These are phyloP conservation scores for Malassezia sp. DNA, from an alignment of 1,284 basidiomycete species.

Conservation along the genomic window DNA sequence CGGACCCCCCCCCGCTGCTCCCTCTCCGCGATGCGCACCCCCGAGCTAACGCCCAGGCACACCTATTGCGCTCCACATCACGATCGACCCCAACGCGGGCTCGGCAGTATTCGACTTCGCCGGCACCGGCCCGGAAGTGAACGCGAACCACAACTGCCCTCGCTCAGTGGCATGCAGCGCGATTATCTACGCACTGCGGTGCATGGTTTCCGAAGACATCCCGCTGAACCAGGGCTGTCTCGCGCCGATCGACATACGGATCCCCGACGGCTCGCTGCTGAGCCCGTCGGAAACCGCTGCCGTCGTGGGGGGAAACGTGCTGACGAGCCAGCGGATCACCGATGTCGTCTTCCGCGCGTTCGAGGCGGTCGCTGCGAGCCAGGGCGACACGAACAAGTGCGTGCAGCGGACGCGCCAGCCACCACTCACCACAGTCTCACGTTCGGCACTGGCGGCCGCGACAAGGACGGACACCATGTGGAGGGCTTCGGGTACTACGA, in stretches of 20 bases:
- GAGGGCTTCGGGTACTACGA: conserved; percentile 91
- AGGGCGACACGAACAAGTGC: conserved; percentile 81
- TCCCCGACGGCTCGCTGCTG: conserved; percentile 68
- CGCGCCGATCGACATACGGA: conserved; percentile 57
- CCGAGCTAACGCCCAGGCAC: too few species aligned
- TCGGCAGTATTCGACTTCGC: conserved; percentile 79
- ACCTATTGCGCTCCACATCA: conserved; percentile 66
- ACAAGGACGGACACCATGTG: conserved; percentile 61
- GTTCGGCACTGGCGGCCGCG: conserved; percentile 77
- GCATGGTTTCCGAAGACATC: conserved; percentile 83
- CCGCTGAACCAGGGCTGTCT: conserved; percentile 88
- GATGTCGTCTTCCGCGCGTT: conserved; percentile 91
- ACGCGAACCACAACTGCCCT: conserved; percentile 72
- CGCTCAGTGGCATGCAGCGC: conserved; percentile 71
- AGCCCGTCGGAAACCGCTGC: conserved; percentile 67
- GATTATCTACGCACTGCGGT: conserved; percentile 82
- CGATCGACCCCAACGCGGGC: conserved; percentile 65
- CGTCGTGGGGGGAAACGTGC: conserved; percentile 83
- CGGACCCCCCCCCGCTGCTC: too few species aligned
- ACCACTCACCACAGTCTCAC: too few species aligned
- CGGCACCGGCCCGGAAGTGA: conserved; percentile 69
- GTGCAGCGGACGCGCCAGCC: too few species aligned
- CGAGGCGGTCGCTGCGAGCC: conserved; percentile 78
- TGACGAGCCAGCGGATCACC: conserved; percentile 83
- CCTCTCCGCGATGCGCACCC: too few species aligned